These are phyloP conservation scores for Cinnamomum chago DNA, from an alignment of 164 flowering plant genomes.

Conservation along the genomic window DNA sequence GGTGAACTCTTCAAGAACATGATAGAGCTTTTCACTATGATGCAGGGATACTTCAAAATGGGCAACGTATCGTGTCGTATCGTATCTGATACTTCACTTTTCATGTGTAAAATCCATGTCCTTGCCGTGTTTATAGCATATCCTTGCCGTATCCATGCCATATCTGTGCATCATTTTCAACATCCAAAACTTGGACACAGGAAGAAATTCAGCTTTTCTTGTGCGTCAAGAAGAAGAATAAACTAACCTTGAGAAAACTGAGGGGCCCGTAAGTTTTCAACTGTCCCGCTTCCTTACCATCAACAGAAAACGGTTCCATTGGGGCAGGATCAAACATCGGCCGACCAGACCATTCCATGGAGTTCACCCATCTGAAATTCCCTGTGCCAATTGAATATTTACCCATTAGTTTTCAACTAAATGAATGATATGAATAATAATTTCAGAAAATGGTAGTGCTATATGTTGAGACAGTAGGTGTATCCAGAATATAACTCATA, in stretches of 20 bases:
- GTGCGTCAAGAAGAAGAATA: not conserved
- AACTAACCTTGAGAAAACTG: conserved; percentile 17
- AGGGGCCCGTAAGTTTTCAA: conserved; percentile 14
- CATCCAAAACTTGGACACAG: not conserved
- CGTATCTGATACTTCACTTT: too few relatives aligned
- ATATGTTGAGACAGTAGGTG: too few relatives aligned
- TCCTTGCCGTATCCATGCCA: too few relatives aligned
- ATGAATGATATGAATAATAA: not conserved
- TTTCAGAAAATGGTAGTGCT: not conserved
- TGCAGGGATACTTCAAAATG: too few relatives aligned
- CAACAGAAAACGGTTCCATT: conserved; percentile 11
- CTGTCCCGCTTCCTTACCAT: conserved; percentile 12
- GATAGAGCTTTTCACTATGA: not conserved
- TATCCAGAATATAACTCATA: not conserved
- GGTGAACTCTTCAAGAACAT: not conserved
- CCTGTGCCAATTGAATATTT: not conserved
- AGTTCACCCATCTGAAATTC: conserved; percentile 16
- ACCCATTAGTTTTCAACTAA: not conserved
- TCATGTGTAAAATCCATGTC: too few relatives aligned
- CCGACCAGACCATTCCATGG: conserved; percentile 21
- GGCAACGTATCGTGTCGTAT: too few relatives aligned
- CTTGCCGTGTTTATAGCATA: too few relatives aligned
- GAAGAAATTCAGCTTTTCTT: too few relatives aligned
- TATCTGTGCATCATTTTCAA: too few relatives aligned
- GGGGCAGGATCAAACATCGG: conserved; percentile 11